A percentile compares a stretch with the other conserved stretches of the same genome.
phyloP scores from a whole-genome alignment of 345 rosid genomes.

The Syzygium oleosum region DNA sequence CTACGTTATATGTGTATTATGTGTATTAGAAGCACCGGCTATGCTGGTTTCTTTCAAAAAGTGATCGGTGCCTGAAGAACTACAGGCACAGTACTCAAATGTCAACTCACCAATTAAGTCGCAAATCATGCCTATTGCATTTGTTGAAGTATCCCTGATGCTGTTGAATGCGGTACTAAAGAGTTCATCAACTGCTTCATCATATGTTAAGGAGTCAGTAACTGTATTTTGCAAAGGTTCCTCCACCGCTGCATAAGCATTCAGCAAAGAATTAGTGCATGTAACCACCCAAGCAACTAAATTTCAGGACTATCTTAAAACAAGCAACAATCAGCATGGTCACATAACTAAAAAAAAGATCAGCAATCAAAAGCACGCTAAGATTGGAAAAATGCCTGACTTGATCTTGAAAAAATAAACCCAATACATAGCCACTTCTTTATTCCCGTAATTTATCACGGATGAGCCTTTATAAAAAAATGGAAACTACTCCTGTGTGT shows the following conservation, averaged over 20 bases:
- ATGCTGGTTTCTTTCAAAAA: neutral
- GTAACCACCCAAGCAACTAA: neutral
- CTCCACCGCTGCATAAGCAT: slow-evolving; percentile 22
- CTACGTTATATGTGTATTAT: neutral
- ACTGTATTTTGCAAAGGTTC: slow-evolving; percentile 28
- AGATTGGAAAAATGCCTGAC: neutral
- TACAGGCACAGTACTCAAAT: neutral
- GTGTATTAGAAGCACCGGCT: neutral
- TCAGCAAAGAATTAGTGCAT: neutral
- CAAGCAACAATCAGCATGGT: neutral
- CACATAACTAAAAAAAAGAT: neutral
- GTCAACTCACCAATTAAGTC: slow-evolving; percentile 61
- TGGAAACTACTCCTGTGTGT: neutral
- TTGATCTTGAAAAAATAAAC: neutral
- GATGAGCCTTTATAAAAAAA: neutral
- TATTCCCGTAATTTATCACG: neutral
- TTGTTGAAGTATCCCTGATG: slow-evolving; percentile 54
- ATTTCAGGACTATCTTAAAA: neutral
- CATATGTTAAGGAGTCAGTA: slow-evolving; percentile 36
- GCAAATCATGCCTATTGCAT: slow-evolving; percentile 47
- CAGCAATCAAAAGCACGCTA: neutral
- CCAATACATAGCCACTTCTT: neutral
- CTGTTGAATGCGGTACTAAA: slow-evolving; percentile 69
- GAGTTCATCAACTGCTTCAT: slow-evolving; percentile 73
- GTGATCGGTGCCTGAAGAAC: neutral